Conservation (phyloP, 176 grass and related monocot genomes). For the Hordeum marinum region DNA sequence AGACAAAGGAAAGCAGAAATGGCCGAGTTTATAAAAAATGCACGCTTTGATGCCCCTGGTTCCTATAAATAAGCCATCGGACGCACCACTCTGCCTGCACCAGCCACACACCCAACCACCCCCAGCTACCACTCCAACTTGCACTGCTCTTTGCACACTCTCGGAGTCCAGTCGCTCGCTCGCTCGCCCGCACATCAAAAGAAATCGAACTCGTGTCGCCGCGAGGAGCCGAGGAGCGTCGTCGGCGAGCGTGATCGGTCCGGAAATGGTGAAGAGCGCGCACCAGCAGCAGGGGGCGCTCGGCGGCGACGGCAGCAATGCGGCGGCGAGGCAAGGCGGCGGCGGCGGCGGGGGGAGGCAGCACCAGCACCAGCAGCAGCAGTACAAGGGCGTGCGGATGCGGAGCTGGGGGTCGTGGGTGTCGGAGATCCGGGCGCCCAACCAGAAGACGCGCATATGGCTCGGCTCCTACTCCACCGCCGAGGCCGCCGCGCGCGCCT, state of each 20-base stretch:
- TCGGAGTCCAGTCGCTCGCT: conserved; percentile 32
- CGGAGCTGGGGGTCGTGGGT: conserved; percentile 98
- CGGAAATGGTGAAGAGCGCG: conserved; percentile 55
- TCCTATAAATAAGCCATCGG: conserved; percentile 51
- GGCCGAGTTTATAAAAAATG: neutral
- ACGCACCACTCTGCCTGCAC: conserved; percentile 14
- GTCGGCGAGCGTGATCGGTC: neutral
- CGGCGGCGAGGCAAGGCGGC: conserved; percentile 11
- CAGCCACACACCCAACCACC: conserved; percentile 11
- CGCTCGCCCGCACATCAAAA: conserved; percentile 19
- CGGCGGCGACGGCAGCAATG: neutral
- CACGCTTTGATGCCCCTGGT: neutral
- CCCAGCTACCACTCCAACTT: neutral
- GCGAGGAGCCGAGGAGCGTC: neutral
- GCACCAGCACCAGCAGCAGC: conserved; percentile 24
- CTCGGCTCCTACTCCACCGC: conserved; percentile 93
- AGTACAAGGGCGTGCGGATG: conserved; percentile 95
- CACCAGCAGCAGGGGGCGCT: conserved; percentile 15
- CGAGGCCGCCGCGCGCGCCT: conserved; percentile 89
- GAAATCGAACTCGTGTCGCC: neutral
- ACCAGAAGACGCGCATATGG: conserved; percentile 96
- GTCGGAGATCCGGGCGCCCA: conserved; percentile 91
- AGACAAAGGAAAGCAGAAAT: neutral
- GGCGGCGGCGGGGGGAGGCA: conserved; percentile 15
- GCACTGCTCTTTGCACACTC: neutral